Evolutionary conservation across 2,329 filamentous ascomycete species (phyloP).

Genomic region (Knoxdaviesia capensis): DNA sequence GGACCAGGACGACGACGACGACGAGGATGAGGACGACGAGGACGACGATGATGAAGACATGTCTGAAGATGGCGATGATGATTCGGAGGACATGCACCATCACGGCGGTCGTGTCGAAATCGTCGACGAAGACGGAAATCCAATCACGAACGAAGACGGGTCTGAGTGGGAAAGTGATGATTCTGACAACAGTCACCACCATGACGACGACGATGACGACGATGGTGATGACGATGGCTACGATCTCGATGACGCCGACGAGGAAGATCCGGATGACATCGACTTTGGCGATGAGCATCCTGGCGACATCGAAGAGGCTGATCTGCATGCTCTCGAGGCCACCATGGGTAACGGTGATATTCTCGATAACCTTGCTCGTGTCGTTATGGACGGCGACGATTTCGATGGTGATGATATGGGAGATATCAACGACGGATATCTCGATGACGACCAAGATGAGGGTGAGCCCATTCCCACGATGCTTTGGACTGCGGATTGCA

Average conservation of each 20-base stretch:
- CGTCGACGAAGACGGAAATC: slow-evolving; percentile 41
- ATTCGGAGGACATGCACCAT: slow-evolving; percentile 32
- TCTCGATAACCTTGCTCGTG: slow-evolving; percentile 34
- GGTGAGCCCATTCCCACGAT: slow-evolving; percentile 15
- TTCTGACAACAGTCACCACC: too few species aligned
- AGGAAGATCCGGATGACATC: slow-evolving; percentile 30
- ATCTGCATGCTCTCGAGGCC: slow-evolving; percentile 13
- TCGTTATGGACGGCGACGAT: slow-evolving; percentile 30
- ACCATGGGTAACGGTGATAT: slow-evolving; percentile 22
- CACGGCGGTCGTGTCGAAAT: slow-evolving; percentile 29
- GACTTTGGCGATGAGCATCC: slow-evolving; percentile 4
- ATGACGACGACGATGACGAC: slow-evolving; percentile 29
- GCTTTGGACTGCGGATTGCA: not conserved
- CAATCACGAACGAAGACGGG: slow-evolving; percentile 36
- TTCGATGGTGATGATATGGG: slow-evolving; percentile 33
- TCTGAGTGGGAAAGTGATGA: slow-evolving; percentile 39
- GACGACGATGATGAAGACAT: slow-evolving; percentile 29
- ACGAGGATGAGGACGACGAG: slow-evolving; percentile 35
- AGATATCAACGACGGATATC: slow-evolving; percentile 29
- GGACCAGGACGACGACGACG: slow-evolving; percentile 32
- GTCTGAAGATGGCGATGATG: slow-evolving; percentile 22
- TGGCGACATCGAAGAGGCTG: slow-evolving; percentile 24
- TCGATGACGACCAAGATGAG: slow-evolving; percentile 38
- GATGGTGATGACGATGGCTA: slow-evolving; percentile 30
- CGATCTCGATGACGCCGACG: slow-evolving; percentile 31